These are phyloP conservation scores for Brassica hybrid DNA, from an alignment of 441 rosid species.

Conservation along the genomic window DNA sequence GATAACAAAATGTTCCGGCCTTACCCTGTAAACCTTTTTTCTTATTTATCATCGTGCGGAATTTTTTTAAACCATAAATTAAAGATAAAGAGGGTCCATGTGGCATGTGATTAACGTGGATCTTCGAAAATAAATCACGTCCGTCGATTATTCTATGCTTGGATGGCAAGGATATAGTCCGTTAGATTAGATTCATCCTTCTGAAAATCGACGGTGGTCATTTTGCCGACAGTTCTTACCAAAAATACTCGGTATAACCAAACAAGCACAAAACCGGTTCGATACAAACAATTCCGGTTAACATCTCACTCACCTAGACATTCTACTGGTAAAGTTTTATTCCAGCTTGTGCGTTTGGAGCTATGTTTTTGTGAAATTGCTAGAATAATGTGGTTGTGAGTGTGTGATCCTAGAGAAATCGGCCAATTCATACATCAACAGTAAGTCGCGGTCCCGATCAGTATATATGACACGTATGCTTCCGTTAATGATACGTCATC, in stretches of 20 bases:
- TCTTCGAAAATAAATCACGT: not conserved
- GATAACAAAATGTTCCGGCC: not conserved
- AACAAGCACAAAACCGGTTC: slow-evolving; percentile 8
- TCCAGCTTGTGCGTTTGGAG: too few species aligned
- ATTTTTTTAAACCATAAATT: not conserved
- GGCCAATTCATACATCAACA: too few species aligned
- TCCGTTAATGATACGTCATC: too few species aligned
- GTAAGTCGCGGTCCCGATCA: too few species aligned
- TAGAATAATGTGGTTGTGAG: too few species aligned
- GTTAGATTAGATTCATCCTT: slow-evolving; percentile 27
- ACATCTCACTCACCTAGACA: too few species aligned
- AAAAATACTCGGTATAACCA: not conserved
- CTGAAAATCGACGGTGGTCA: slow-evolving; percentile 1
- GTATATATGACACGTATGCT: too few species aligned
- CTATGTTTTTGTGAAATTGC: too few species aligned
- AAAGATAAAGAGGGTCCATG: slow-evolving; percentile 21
- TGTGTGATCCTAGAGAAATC: too few species aligned
- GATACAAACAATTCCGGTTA: slow-evolving; percentile 10
- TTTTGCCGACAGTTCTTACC: not conserved
- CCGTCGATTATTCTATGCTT: slow-evolving; percentile 6
- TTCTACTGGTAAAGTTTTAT: too few species aligned
- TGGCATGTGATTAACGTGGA: slow-evolving; percentile 25
- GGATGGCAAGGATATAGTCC: not conserved
- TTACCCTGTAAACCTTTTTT: not conserved
- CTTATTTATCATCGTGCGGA: not conserved